Conservation (phyloP, 305 asterid genomes). For the Andrographis paniculata region DNA sequence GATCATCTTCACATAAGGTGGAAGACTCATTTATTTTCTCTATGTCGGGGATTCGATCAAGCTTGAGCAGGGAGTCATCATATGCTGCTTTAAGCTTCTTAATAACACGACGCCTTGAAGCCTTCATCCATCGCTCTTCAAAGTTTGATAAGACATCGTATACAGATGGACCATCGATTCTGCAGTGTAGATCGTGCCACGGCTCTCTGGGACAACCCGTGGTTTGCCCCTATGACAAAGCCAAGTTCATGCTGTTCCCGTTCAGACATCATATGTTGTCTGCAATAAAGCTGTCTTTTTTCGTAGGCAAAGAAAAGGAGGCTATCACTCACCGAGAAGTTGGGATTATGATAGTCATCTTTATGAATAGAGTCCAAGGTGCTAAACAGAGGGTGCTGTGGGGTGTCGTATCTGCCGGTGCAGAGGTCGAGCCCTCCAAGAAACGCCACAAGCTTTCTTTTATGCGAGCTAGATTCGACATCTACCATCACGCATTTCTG, state of each 20-base stretch:
- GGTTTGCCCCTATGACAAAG: slow-evolving; percentile 37
- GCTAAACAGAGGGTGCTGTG: slow-evolving; percentile 55
- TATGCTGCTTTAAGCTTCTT: slow-evolving; percentile 49
- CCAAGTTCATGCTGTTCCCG: background rate
- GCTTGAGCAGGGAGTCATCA: slow-evolving; percentile 71
- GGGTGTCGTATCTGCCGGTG: slow-evolving; percentile 87
- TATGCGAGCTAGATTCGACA: slow-evolving; percentile 48
- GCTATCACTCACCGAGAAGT: slow-evolving; percentile 50
- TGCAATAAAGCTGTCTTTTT: too few species aligned
- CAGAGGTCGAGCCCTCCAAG: slow-evolving; percentile 94
- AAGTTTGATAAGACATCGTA: slow-evolving; percentile 77
- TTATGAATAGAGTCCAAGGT: slow-evolving; percentile 66
- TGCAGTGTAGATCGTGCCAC: slow-evolving; percentile 89
- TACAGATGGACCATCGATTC: slow-evolving; percentile 86
- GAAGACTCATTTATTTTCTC: slow-evolving; percentile 42
- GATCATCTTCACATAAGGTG: slow-evolving; percentile 32
- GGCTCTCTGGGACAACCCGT: slow-evolving; percentile 92
- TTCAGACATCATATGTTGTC: too few species aligned
- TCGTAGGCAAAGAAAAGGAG: background rate
- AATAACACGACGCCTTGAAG: slow-evolving; percentile 51
- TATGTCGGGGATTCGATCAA: slow-evolving; percentile 73
- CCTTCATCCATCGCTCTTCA: slow-evolving; percentile 86
- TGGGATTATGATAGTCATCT: slow-evolving; percentile 85
- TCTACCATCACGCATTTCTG: slow-evolving; percentile 90
- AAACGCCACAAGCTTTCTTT: slow-evolving; percentile 65